Conservation (phyloP, 331 rosid genomes). For the Quercus phellos region DNA sequence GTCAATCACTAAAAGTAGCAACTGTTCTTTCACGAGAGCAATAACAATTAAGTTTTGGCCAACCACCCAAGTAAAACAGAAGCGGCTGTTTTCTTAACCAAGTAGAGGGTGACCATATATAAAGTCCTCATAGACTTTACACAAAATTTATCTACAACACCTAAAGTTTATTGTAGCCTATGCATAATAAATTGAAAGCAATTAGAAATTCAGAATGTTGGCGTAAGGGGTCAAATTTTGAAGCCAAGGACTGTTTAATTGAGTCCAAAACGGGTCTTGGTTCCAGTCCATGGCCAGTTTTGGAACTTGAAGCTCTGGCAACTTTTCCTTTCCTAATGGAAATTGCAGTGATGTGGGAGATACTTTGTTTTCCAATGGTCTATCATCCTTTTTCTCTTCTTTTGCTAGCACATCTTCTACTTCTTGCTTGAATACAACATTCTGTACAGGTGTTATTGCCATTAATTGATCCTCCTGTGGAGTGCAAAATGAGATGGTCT, state of each 20-base stretch:
- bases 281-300: constrained; percentile 53
- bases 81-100: neutral
- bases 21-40: neutral
- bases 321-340: constrained; percentile 34
- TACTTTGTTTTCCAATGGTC: constrained; percentile 20
- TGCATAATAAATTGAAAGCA: neutral
- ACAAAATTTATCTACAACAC: constrained; percentile 22
- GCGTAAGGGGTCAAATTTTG: constrained; percentile 58
- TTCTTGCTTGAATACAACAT: constrained; percentile 36
- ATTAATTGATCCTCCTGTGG: constrained; percentile 25
- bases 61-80: neutral
- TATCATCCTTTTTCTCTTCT: constrained; percentile 16
- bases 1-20: neutral
- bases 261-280: constrained; percentile 72
- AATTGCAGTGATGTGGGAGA: constrained; percentile 30
- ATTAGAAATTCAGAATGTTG: constrained; percentile 50
- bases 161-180: constrained; percentile 7
- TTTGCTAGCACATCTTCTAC: constrained; percentile 22
- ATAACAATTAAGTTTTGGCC: neutral
- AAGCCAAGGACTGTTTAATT: constrained; percentile 77
- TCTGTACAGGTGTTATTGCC: constrained; percentile 2
- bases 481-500: constrained; percentile 41
- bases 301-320: constrained; percentile 73
- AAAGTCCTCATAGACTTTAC: neutral
- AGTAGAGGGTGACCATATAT: neutral